Percentiles rank a stretch among this genome's conserved stretches.
phyloP scores from a whole-genome alignment of 2,329 filamentous ascomycete genomes.

The Stemphylium vesicarium region DNA sequence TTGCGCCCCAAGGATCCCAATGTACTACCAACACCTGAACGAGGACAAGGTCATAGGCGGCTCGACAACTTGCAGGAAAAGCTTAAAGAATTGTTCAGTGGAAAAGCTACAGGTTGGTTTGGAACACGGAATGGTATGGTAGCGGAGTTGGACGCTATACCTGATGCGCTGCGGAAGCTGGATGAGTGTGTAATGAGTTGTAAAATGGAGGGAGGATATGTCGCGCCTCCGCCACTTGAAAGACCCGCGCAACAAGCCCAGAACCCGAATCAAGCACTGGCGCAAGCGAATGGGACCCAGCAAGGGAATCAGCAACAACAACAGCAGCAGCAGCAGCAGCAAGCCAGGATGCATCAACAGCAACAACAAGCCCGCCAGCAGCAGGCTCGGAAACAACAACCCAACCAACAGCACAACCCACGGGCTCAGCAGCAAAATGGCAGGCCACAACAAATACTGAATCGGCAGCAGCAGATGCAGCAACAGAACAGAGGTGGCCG shows the following conservation, averaged over 20 bases:
- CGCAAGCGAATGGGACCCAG: conserved; percentile 3
- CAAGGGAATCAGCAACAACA: conserved; percentile 8
- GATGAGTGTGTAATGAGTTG: conserved; percentile 48
- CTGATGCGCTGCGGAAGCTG: conserved; percentile 45
- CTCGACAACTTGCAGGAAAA: conserved; percentile 39
- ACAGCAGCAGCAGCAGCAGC: conserved; percentile 14
- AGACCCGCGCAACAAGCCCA: conserved; percentile 3
- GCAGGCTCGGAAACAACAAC: conserved; percentile 8
- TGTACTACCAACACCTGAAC: conserved; percentile 32
- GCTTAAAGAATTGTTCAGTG: conserved; percentile 43
- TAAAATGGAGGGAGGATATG: conserved; percentile 36
- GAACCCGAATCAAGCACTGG: conserved; percentile 6
- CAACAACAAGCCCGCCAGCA: conserved; percentile 19
- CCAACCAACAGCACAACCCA: conserved; percentile 20
- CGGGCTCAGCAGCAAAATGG: conserved; percentile 16
- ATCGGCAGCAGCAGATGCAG: conserved; percentile 7
- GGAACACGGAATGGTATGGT: conserved; percentile 49
- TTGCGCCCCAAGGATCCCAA: conserved; percentile 29
- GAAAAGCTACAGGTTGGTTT: conserved; percentile 44
- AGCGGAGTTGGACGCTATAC: conserved; percentile 44
- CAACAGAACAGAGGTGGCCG: conserved; percentile 13
- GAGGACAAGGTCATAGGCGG: conserved; percentile 34
- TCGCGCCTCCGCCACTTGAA: conserved; percentile 26
- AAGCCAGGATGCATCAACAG: conserved; percentile 14
- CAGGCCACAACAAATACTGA: conserved; percentile 13